These are phyloP conservation scores for Fragilariopsis cylindrus DNA, from an alignment of 108 stramenopile species.

Conservation along the genomic window DNA sequence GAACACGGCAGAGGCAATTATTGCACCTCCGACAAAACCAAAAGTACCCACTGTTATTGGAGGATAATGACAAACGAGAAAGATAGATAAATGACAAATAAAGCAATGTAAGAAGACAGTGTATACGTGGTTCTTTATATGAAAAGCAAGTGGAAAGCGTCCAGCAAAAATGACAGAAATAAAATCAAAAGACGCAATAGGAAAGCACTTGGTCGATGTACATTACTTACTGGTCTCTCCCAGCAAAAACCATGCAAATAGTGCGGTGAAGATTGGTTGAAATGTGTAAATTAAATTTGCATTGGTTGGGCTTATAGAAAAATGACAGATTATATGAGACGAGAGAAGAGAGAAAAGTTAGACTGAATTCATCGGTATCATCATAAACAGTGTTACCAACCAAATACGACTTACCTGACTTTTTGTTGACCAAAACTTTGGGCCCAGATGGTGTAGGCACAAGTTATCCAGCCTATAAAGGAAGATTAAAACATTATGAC, in stretches of 20 bases:
- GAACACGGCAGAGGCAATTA: conserved; percentile 70
- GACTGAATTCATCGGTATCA: background rate
- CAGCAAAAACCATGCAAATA: conserved; percentile 76
- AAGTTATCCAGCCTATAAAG: conserved; percentile 57
- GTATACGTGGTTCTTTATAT: too few species aligned
- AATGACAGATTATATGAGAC: background rate
- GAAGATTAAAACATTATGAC: background rate
- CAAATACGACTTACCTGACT: conserved; percentile 37
- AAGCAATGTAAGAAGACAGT: background rate
- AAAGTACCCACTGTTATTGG: conserved; percentile 39
- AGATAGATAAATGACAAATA: background rate
- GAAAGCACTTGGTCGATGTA: background rate
- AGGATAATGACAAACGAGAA: background rate
- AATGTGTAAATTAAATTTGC: conserved; percentile 88
- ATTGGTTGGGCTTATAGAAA: conserved; percentile 51
- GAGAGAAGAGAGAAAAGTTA: background rate
- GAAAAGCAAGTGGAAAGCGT: too few species aligned
- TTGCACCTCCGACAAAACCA: conserved; percentile 63
- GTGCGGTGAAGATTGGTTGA: conserved; percentile 83
- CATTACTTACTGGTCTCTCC: conserved; percentile 55
- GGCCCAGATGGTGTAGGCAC: conserved; percentile 82
- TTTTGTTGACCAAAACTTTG: conserved; percentile 82
- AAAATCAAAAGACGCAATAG: background rate
- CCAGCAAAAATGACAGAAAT: background rate
- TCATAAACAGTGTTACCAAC: background rate